phyloP scores from a whole-genome alignment of 176 grass and related monocot genomes.

The Oryza meyeriana region DNA sequence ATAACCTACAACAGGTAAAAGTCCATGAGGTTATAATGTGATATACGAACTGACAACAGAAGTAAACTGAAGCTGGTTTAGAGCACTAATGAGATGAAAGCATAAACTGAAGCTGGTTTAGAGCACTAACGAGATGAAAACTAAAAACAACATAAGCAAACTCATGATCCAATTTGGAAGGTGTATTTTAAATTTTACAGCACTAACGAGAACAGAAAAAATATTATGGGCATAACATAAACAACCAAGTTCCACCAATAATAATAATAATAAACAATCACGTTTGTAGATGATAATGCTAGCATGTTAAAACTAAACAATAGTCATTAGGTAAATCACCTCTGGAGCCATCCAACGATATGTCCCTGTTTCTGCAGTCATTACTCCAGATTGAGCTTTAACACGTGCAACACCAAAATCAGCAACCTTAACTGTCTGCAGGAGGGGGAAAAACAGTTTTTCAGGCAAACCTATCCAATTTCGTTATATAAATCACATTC shows the following conservation, averaged over 20 bases:
- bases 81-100: no score
- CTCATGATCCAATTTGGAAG: slow-evolving; percentile 1
- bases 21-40: not conserved
- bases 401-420: slow-evolving; percentile 99
- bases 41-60: not conserved
- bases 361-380: slow-evolving; percentile 99
- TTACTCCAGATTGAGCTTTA: slow-evolving; percentile 94
- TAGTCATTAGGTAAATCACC: slow-evolving; percentile 41
- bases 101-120: not conserved
- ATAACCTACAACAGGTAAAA: slow-evolving; percentile 62
- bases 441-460: slow-evolving; percentile 9
- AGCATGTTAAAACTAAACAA: slow-evolving; percentile 9
- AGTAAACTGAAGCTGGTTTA: not conserved
- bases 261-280: slow-evolving; percentile 13
- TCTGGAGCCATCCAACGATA: slow-evolving; percentile 99
- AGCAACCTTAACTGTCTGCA: slow-evolving; percentile 90
- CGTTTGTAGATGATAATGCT: not conserved
- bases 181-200: not conserved
- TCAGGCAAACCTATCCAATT: not conserved
- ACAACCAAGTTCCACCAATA: not conserved
- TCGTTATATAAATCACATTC: not conserved
- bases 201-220: not conserved
- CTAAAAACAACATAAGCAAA: no score
- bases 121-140: no score
- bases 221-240: not conserved